Evolutionary conservation across 2,329 filamentous ascomycete species (phyloP).

Genomic region (Acrocalymma vagum): DNA sequence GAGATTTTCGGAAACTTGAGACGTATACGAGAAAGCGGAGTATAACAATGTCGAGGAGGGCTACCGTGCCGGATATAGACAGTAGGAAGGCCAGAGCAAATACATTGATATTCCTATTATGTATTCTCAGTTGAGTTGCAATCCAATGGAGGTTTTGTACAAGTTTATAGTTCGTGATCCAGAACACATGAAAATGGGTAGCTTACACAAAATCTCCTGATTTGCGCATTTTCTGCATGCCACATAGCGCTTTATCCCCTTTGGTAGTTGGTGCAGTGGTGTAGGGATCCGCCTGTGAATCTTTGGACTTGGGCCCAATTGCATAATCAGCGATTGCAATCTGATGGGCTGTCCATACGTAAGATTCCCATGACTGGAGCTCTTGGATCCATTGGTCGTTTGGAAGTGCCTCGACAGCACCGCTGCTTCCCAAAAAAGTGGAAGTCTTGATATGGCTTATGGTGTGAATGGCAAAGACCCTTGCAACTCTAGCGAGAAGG

Average conservation of each 20-base stretch:
- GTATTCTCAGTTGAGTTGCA: no score
- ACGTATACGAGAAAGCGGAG: slow-evolving; percentile 7
- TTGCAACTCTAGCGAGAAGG: no score
- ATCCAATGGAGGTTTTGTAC: no score
- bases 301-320: neutral
- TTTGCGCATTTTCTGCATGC: slow-evolving; percentile 4
- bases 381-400: slow-evolving; percentile 11
- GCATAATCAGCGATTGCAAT: slow-evolving; percentile 2
- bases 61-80: slow-evolving; percentile 1
- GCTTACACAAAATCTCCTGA: slow-evolving; percentile 5
- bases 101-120: slow-evolving; percentile 15
- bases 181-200: no score
- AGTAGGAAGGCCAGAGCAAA: slow-evolving; percentile 11
- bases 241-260: slow-evolving; percentile 1
- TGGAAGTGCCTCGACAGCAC: no score
- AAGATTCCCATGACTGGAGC: slow-evolving; percentile 6
- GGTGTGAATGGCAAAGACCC: no score
- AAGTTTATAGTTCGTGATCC: no score
- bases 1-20: slow-evolving; percentile 1
- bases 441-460: no score
- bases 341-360: slow-evolving; percentile 5
- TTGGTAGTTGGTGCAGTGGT: neutral
- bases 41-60: slow-evolving; percentile 2
- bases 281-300: no score
- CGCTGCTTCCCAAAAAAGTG: no score